Conservation (phyloP, 192 early-diverging fungal genomes). For the Allomyces arbusculus region DNA sequence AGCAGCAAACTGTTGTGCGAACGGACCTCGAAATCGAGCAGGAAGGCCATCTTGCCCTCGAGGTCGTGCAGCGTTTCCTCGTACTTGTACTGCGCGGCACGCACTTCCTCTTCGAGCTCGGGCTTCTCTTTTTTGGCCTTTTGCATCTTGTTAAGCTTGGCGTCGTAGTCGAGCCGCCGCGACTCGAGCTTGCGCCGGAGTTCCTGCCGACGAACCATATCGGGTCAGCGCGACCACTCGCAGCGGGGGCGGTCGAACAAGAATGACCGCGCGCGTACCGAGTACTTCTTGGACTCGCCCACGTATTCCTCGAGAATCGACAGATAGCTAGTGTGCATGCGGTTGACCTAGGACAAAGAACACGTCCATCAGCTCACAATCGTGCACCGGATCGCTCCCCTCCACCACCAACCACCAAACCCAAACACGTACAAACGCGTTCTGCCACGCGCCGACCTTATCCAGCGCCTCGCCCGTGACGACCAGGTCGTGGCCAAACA, state of each 20-base stretch:
- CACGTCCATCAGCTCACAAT: slow-evolving; percentile 14
- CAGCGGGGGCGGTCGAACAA: no score
- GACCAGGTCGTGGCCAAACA: no score
- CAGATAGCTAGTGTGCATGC: slow-evolving; percentile 25
- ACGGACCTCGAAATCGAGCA: slow-evolving; percentile 67
- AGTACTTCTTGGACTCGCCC: no score
- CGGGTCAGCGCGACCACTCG: slow-evolving; percentile 3
- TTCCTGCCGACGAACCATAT: slow-evolving; percentile 9
- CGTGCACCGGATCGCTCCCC: slow-evolving; percentile 5
- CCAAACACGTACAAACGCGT: no score
- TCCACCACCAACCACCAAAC: no score
- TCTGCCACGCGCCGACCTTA: no score
- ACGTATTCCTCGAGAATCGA: no score
- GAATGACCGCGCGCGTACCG: no score
- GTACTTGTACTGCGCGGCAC: slow-evolving; percentile 74
- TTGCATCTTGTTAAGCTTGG: slow-evolving; percentile 68
- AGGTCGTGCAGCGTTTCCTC: slow-evolving; percentile 71
- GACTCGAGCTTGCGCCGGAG: slow-evolving; percentile 72
- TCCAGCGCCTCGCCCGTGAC: no score
- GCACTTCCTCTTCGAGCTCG: slow-evolving; percentile 72
- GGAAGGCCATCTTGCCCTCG: slow-evolving; percentile 50
- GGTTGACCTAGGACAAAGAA: slow-evolving; percentile 21
- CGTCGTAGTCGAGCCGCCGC: slow-evolving; percentile 79
- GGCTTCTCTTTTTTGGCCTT: slow-evolving; percentile 78
- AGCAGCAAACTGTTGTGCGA: no score